Percentiles rank a stretch among this genome's conserved stretches.
phyloP scores from a whole-genome alignment of 2,329 filamentous ascomycete genomes.

The Colletotrichum karsti region DNA sequence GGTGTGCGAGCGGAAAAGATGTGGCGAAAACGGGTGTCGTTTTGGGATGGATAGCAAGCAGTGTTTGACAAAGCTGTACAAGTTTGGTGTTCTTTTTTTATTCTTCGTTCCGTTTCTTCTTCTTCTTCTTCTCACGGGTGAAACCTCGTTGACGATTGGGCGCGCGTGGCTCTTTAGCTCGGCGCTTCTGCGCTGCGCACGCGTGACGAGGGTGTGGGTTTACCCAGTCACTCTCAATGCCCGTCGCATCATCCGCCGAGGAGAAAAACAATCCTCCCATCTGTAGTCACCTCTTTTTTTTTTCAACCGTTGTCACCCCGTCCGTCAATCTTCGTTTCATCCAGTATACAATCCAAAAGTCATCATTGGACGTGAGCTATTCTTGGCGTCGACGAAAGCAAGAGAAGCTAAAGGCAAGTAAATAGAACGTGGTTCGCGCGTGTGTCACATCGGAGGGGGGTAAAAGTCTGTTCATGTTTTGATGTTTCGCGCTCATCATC shows the following conservation, averaged over 20 bases:
- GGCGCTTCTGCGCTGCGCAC: not conserved
- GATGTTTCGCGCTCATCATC: too few relatives aligned
- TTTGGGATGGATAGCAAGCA: constrained; percentile 30
- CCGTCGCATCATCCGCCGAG: not conserved
- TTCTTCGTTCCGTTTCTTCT: not conserved
- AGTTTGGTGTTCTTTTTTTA: constrained; percentile 15
- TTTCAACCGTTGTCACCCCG: not conserved
- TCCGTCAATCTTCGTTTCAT: not conserved
- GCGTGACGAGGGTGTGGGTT: not conserved
- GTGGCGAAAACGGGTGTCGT: constrained; percentile 8
- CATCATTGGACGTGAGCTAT: not conserved
- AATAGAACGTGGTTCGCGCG: not conserved
- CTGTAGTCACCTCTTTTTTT: too few relatives aligned
- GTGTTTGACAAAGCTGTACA: constrained; percentile 27
- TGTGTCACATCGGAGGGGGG: too few relatives aligned
- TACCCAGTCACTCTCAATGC: not conserved
- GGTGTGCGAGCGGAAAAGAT: constrained; percentile 6
- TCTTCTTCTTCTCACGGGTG: not conserved
- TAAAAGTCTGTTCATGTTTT: not conserved
- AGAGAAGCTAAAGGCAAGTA: too few relatives aligned
- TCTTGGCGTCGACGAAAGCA: not conserved
- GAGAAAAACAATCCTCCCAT: not conserved
- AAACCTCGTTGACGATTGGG: not conserved
- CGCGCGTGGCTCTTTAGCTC: not conserved
- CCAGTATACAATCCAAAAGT: not conserved